Percentiles rank a stretch among this genome's conserved stretches.
phyloP scores from a whole-genome alignment of 768 basidiomycete genomes.

The Trametes gibbosa region DNA sequence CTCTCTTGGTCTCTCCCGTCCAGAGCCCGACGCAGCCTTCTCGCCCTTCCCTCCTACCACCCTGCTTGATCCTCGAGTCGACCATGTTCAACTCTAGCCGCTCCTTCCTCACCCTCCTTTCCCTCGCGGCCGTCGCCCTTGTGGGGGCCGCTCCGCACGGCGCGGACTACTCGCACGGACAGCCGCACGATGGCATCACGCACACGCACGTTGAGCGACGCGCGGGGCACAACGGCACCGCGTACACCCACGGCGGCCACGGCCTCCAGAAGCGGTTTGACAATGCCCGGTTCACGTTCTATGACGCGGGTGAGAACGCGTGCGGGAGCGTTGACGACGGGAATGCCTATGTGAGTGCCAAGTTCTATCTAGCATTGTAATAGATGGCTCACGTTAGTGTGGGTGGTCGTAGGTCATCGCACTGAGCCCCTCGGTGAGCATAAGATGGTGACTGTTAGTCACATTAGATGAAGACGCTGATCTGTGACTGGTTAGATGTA shows the following conservation, averaged over 20 bases:
- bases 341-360: slow-evolving; percentile 20
- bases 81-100: slow-evolving; percentile 16
- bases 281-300: slow-evolving; percentile 21
- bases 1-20: no score
- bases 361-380: background rate
- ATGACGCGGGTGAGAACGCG: slow-evolving; percentile 25
- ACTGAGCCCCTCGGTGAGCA: slow-evolving; percentile 30
- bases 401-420: slow-evolving; percentile 49
- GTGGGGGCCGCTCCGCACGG: slow-evolving; percentile 4
- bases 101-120: slow-evolving; percentile 14
- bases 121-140: background rate
- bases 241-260: background rate
- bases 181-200: background rate
- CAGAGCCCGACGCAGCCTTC: no score
- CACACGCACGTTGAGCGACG: background rate
- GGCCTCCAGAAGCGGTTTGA: slow-evolving; percentile 1
- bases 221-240: background rate
- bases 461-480: background rate
- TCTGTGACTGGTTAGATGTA: slow-evolving; percentile 47
- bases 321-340: slow-evolving; percentile 19
- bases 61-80: background rate
- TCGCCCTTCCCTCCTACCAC: background rate
- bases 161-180: background rate
- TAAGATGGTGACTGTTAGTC: background rate
- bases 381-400: background rate